phyloP scores from a whole-genome alignment of 768 basidiomycete genomes.

The Tulasnella sp. region DNA sequence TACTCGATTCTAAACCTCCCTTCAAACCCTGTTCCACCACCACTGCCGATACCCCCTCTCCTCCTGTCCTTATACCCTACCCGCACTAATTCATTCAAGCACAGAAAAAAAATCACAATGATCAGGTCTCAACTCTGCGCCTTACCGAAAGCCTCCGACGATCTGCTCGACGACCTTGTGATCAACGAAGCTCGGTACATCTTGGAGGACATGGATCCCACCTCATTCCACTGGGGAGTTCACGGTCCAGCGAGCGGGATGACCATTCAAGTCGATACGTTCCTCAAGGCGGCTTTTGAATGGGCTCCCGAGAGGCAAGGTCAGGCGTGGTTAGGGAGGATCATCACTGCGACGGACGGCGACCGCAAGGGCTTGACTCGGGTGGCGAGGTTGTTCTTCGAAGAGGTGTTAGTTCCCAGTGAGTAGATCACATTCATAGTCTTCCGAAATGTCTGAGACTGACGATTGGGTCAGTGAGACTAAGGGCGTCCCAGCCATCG shows the following conservation, averaged over 20 bases:
- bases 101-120: not conserved
- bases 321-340: conserved; percentile 2
- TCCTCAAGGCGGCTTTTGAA: not conserved
- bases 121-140: conserved; percentile 1
- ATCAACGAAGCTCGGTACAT: not conserved
- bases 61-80: not conserved
- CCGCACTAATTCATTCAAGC: too few relatives aligned
- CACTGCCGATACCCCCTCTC: not conserved
- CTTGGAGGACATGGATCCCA: conserved; percentile 3
- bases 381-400: not conserved
- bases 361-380: not conserved
- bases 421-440: not conserved
- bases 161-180: conserved; percentile 3
- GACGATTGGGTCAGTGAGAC: not conserved
- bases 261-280: not conserved
- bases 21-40: not conserved
- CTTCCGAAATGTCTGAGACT: not conserved
- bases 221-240: not conserved
- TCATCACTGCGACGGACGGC: not conserved
- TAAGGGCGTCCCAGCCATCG: not conserved
- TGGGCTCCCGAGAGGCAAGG: not conserved
- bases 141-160: not conserved
- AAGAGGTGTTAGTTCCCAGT: conserved; percentile 1
- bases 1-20: not conserved
- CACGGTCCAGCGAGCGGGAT: not conserved